Base-by-base conservation (phyloP, 139 green algal species). In the Ostreobium quekettii region DNA sequence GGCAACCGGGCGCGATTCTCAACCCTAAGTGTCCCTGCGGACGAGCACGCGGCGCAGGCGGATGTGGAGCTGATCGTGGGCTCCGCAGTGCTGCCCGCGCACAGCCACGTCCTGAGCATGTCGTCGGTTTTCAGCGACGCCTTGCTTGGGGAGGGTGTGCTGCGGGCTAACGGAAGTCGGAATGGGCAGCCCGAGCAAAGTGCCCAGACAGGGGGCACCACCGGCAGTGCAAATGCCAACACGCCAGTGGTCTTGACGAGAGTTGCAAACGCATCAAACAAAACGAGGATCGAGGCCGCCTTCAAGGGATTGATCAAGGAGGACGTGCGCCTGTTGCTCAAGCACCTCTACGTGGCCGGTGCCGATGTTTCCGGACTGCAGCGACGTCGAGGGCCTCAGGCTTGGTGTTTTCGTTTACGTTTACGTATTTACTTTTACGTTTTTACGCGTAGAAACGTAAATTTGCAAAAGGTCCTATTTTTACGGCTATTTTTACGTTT, bases 281-380 rank as follows among this genome's bases (percentile, higher is more conserved):
- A n/a, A n/a, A 19, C 19, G 42, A 53, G 42, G 42, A 19, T 53
- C 42, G 15, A 53, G 19, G 19, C 42, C 42, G 42, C 11, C 32
- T 38, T 66, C 32, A 42, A 47, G 26, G 59, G 32, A 11, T 8
- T 46, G 7, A 47, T 35, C 24, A 30, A 39, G 59, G 59, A 42
- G 6, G 30, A 66, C 32, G 47, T 66, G 59, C 29, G 26, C 32
- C 32, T 66, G 11, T 35, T 66, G 6, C 47, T 66, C 32, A 66
- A 33, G 15, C 59, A 66, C 59, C 32, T 66, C 7, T 66, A 66
- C 59, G 30, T 35, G 47, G 47, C 59, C 11, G 59, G 47, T 28
- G n/a, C n/a, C n/a, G n/a, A n/a, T n/a, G n/a, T n/a, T n/a, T n/a
- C n/a, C n/a, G n/a, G n/a, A n/a, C n/a, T n/a, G n/a, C n/a, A n/a